These are phyloP conservation scores for Boletus subparvulus DNA, from an alignment of 768 basidiomycete species.

Conservation along the genomic window DNA sequence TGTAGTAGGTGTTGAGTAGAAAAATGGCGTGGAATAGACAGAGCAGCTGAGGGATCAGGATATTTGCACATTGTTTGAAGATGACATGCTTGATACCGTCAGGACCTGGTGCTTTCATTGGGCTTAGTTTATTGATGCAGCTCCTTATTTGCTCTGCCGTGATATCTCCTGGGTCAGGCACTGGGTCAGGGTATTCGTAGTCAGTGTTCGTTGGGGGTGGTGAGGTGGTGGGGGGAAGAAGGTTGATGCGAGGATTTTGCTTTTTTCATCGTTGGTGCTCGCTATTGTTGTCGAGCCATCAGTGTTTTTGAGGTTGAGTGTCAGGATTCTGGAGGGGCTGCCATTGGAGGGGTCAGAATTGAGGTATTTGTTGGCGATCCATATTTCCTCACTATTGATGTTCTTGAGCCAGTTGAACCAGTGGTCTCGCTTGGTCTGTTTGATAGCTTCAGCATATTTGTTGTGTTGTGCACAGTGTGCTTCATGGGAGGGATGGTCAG, in stretches of 20 bases:
- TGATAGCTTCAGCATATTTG: background rate
- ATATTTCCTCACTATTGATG: too few species aligned
- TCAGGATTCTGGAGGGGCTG: too few species aligned
- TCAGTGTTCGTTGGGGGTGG: too few species aligned
- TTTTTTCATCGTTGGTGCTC: too few species aligned
- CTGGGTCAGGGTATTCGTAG: background rate
- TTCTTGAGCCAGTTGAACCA: background rate
- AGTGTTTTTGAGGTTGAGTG: too few species aligned
- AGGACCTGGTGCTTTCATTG: background rate
- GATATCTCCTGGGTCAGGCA: background rate
- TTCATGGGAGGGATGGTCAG: background rate
- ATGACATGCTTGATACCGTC: background rate
- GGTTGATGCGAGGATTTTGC: too few species aligned
- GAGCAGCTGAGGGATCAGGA: background rate
- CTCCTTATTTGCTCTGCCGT: background rate
- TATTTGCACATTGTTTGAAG: background rate
- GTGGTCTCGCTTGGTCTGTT: constrained; percentile 3
- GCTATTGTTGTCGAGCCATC: too few species aligned
- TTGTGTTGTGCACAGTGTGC: background rate
- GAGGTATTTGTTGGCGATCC: too few species aligned
- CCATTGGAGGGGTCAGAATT: too few species aligned
- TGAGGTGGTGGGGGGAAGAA: too few species aligned
- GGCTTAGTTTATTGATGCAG: background rate
- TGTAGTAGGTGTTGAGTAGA: background rate
- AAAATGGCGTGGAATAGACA: background rate